A percentile compares a stretch with the other conserved stretches of the same genome.
phyloP scores from a whole-genome alignment of 768 basidiomycete species.

The Xanthoconium purpureum region DNA sequence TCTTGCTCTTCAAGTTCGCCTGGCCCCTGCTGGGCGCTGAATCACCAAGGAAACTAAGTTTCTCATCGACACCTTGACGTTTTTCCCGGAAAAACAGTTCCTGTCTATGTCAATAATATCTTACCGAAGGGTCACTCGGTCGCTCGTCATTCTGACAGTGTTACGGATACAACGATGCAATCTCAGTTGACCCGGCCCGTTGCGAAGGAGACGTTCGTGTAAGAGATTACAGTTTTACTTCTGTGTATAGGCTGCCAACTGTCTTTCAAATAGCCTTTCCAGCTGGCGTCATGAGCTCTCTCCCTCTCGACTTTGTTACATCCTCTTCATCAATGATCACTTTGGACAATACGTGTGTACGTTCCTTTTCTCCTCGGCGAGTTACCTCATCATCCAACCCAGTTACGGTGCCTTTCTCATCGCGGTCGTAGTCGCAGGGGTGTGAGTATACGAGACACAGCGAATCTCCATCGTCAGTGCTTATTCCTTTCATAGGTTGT shows the following conservation, averaged over 20 bases:
- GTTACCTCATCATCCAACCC: background rate
- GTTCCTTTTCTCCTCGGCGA: background rate
- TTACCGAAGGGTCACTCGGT: too few relatives aligned
- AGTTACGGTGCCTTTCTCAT: conserved; percentile 51
- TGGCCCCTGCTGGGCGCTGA: too few relatives aligned
- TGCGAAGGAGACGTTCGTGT: too few relatives aligned
- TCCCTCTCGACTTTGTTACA: background rate
- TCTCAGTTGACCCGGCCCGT: too few relatives aligned
- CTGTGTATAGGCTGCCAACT: too few relatives aligned
- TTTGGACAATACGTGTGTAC: conserved; percentile 37
- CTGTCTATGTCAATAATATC: too few relatives aligned
- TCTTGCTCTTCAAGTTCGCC: too few relatives aligned
- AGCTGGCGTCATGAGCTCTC: background rate
- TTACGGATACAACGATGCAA: too few relatives aligned
- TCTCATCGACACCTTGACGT: too few relatives aligned
- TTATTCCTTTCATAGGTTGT: conserved; percentile 35
- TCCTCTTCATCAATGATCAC: conserved; percentile 1
- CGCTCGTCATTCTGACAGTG: too few relatives aligned
- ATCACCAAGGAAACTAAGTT: too few relatives aligned
- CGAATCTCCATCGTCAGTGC: background rate
- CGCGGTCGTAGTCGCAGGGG: conserved; percentile 47
- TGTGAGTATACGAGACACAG: conserved; percentile 36
- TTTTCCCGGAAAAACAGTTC: too few relatives aligned
- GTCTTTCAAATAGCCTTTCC: background rate
- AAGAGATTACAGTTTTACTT: background rate